Evolutionary conservation across 1,284 basidiomycete species (phyloP), one percentile per base, ranked within the genome.

Genomic region (Ganoderma lingzhi): DNA sequence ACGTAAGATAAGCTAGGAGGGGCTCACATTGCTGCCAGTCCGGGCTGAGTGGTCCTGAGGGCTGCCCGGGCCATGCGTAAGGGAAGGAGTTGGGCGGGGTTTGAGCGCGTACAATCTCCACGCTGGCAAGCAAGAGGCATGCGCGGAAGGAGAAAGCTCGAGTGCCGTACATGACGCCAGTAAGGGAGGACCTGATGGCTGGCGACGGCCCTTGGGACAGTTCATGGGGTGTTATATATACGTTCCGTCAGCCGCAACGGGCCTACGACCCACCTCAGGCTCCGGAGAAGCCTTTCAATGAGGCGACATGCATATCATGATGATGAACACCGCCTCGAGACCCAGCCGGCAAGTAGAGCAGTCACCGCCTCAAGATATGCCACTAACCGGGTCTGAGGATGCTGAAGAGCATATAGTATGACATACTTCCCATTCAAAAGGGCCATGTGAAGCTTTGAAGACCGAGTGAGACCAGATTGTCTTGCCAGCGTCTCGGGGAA

Each of bases 1-100:
- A 30, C 28, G 37, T n/a, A 62, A 14, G 19, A 41, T 17, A 12
- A 19, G 17, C 53, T 28, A 10, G 28, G 14, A 23, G 60, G 28
- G 28, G 72, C 78, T 66, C 51, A 81, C 79, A 78, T 44, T 74
- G 65, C 64, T 80, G 79, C 79, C 80, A 80, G 28, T 63, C 74
- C 0, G 77, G 70, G 62, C 77, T 74, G 63, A 78, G 80, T 35
- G 71, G 72, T 8, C 71, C 72, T 5, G 51, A 60, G 0, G 75
- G 75, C 53, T 75, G 71, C 3, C 74, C 73, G 3, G 75, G 72
- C 72, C 73, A 76, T 14, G 62, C 69, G 30, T 76, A 71, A 17
- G 77, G 77, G 45, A 71, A 74, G 10, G 72, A 69, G 44, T 70
- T 71, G 6, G 72, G 70, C 14, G 71, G 71, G 12, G 62, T 65